A percentile compares a stretch with the other conserved stretches of the same genome.
Evolutionary conservation across 2,329 filamentous ascomycete genomes (phyloP).

Genomic region (Colletotrichum australisinense): DNA sequence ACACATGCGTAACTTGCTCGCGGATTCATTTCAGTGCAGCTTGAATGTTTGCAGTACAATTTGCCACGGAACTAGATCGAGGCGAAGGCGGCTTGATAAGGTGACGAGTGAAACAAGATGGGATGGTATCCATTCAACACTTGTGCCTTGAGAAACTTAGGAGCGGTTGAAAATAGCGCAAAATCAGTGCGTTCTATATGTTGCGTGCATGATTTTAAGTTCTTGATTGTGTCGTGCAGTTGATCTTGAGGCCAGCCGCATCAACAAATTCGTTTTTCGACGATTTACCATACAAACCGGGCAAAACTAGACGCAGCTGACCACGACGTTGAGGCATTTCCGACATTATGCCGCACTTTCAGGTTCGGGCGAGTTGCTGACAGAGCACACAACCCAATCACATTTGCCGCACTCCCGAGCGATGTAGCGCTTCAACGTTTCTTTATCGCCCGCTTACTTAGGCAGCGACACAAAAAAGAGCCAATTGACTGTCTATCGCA

Average conservation of each 20-base stretch:
- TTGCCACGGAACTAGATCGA: too few relatives aligned
- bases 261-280: too few relatives aligned
- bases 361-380: neutral
- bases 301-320: neutral
- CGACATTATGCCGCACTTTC: neutral
- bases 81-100: neutral
- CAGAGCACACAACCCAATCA: neutral
- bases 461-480: neutral
- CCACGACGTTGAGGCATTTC: neutral
- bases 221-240: too few relatives aligned
- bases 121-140: neutral
- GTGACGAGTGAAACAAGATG: neutral
- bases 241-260: too few relatives aligned
- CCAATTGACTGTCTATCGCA: neutral
- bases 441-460: neutral
- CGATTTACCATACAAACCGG: neutral
- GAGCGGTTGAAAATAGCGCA: neutral
- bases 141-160: neutral
- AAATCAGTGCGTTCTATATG: too few relatives aligned
- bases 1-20: too few relatives aligned
- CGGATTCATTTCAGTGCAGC: too few relatives aligned
- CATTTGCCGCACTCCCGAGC: neutral
- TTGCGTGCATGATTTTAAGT: too few relatives aligned
- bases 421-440: neutral
- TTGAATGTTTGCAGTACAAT: too few relatives aligned